A percentile compares a stretch with the other conserved stretches of the same genome.
Conservation (phyloP, 805 yeast species). For the Lipomyces japonicus region DNA sequence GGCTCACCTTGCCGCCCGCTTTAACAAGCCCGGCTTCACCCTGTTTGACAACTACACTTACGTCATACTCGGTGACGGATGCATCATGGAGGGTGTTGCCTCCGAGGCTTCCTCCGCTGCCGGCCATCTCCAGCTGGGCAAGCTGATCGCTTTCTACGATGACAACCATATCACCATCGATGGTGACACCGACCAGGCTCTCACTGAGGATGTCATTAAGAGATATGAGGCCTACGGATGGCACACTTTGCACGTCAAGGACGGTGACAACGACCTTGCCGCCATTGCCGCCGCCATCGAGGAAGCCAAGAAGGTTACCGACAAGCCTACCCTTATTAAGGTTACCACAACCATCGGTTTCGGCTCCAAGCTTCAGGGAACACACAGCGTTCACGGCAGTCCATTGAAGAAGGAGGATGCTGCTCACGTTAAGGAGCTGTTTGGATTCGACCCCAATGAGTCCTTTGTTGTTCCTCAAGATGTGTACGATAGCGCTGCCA, state of each 20-base stretch:
- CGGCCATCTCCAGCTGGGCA: conserved; percentile 90
- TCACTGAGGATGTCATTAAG: conserved; percentile 84
- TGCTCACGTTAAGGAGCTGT: conserved; percentile 73
- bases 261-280: conserved; percentile 75
- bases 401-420: conserved; percentile 93
- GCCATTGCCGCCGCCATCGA: conserved; percentile 72
- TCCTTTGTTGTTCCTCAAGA: conserved; percentile 76
- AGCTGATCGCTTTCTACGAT: conserved; percentile 92
- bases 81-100: conserved; percentile 97
- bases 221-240: conserved; percentile 93
- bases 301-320: conserved; percentile 68
- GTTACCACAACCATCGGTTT: conserved; percentile 88
- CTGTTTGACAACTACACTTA: conserved; percentile 74
- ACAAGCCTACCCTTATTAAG: conserved; percentile 88
- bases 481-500: conserved; percentile 66
- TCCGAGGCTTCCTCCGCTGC: conserved; percentile 93
- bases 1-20: conserved; percentile 84
- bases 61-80: conserved; percentile 90
- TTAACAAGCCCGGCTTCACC: conserved; percentile 79
- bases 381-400: conserved; percentile 92
- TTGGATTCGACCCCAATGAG: conserved; percentile 86
- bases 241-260: conserved; percentile 72
- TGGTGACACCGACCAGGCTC: conserved; percentile 83
- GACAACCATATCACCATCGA: conserved; percentile 96
- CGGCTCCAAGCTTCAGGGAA: conserved; percentile 82